A percentile compares a stretch with the other conserved stretches of the same genome.
These are phyloP conservation scores for Cenococcum geophilum DNA, from an alignment of 495 filamentous ascomycete genomes.

Conservation along the genomic window DNA sequence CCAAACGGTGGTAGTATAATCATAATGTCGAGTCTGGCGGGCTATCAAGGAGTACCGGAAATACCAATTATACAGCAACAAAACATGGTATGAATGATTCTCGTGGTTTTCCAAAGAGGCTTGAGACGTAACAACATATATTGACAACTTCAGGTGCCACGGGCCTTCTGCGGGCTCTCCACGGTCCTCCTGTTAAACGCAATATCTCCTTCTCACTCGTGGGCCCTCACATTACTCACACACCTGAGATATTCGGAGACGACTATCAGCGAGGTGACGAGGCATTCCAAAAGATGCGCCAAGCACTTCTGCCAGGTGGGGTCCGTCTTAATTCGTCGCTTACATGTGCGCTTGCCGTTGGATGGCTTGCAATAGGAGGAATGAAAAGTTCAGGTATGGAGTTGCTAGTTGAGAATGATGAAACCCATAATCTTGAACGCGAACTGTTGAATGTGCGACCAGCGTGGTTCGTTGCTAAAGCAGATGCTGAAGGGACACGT, in stretches of 20 bases:
- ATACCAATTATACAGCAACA: not conserved
- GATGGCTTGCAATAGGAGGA: not conserved
- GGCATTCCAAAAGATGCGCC: not conserved
- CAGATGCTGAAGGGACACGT: not conserved
- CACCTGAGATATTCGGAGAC: not conserved
- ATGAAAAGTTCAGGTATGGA: not conserved
- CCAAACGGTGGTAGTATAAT: not conserved
- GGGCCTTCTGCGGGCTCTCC: not conserved
- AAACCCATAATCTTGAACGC: not conserved
- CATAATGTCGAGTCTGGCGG: not conserved
- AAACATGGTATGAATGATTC: not conserved
- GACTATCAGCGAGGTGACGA: not conserved
- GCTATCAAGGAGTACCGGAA: not conserved
- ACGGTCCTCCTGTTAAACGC: not conserved
- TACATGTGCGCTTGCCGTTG: not conserved
- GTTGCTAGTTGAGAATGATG: not conserved
- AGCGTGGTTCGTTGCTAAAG: not conserved
- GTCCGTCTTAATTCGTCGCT: not conserved
- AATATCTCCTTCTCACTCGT: not conserved
- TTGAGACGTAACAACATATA: too few species aligned
- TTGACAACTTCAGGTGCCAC: not conserved
- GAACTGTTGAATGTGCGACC: not conserved
- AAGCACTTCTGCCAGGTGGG: conserved; percentile 29
- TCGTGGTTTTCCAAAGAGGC: not conserved
- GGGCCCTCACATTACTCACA: not conserved